A percentile compares a stretch with the other conserved stretches of the same genome.
Conservation (phyloP, 768 basidiomycete genomes). For the Russula olivacea region DNA sequence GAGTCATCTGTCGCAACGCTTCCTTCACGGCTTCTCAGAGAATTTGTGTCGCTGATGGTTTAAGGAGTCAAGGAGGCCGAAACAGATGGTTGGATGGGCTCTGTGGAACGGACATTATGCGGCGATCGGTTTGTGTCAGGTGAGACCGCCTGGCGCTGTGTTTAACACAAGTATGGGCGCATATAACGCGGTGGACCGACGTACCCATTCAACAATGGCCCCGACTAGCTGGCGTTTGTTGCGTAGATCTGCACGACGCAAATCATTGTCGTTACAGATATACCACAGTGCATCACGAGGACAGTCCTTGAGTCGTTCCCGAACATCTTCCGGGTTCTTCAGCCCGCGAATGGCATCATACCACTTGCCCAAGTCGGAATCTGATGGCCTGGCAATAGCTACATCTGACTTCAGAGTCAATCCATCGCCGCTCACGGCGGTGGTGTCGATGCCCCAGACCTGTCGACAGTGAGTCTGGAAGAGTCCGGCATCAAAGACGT, state of each 20-base stretch:
- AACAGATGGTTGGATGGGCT: background rate
- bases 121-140: background rate
- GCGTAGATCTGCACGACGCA: conserved; percentile 5
- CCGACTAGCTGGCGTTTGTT: conserved; percentile 3
- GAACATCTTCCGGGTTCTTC: background rate
- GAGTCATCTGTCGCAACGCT: background rate
- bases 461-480: background rate
- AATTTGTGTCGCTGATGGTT: background rate
- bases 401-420: background rate
- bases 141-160: background rate
- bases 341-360: background rate
- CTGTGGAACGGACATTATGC: background rate
- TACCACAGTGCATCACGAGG: conserved; percentile 11
- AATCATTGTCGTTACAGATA: conserved; percentile 14
- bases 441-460: conserved; percentile 28
- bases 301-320: background rate
- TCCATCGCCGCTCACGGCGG: conserved; percentile 26
- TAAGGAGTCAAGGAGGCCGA: background rate
- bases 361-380: background rate
- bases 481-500: conserved; percentile 15
- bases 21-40: background rate
- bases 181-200: background rate
- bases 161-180: background rate
- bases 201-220: conserved; percentile 18
- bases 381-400: background rate